Evolutionary conservation across 768 basidiomycete species (phyloP).

Genomic region (Mycena kentingensis): DNA sequence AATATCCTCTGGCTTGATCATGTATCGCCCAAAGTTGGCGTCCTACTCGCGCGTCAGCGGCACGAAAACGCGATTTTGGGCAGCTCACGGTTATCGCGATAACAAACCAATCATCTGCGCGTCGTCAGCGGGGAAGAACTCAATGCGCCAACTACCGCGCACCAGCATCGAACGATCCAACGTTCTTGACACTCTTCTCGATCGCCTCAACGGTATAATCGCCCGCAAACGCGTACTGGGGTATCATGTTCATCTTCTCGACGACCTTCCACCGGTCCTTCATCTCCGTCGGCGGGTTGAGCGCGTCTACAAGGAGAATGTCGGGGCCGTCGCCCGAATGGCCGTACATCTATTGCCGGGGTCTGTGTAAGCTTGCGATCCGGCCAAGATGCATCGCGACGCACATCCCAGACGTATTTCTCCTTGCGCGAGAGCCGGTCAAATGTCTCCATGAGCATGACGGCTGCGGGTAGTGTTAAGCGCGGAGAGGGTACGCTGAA

Average conservation of each 20-base stretch:
- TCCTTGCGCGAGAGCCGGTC: constrained; percentile 62
- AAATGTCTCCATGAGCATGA: constrained; percentile 76
- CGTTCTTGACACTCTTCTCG: constrained; percentile 59
- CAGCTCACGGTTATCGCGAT: constrained; percentile 58
- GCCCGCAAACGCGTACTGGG: constrained; percentile 70
- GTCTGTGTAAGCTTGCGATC: too few species aligned
- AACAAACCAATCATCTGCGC: constrained; percentile 67
- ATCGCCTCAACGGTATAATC: constrained; percentile 72
- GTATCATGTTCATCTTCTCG: constrained; percentile 69
- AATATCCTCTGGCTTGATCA: constrained; percentile 60
- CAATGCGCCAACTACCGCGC: not conserved
- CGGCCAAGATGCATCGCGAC: constrained; percentile 26
- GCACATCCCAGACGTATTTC: constrained; percentile 77
- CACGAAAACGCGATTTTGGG: not conserved
- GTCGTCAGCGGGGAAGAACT: not conserved
- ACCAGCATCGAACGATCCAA: constrained; percentile 65
- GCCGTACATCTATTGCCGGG: constrained; percentile 64
- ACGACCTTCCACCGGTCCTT: constrained; percentile 65
- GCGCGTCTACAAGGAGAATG: constrained; percentile 52
- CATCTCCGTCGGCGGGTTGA: constrained; percentile 52
- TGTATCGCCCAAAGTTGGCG: constrained; percentile 66
- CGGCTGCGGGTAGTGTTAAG: constrained; percentile 41
- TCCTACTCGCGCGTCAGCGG: constrained; percentile 37
- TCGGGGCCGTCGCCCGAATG: constrained; percentile 69
- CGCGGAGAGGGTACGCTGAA: not conserved